Base-by-base conservation (phyloP, 352 stramenopile genomes). In the Phytophthora capsici region DNA sequence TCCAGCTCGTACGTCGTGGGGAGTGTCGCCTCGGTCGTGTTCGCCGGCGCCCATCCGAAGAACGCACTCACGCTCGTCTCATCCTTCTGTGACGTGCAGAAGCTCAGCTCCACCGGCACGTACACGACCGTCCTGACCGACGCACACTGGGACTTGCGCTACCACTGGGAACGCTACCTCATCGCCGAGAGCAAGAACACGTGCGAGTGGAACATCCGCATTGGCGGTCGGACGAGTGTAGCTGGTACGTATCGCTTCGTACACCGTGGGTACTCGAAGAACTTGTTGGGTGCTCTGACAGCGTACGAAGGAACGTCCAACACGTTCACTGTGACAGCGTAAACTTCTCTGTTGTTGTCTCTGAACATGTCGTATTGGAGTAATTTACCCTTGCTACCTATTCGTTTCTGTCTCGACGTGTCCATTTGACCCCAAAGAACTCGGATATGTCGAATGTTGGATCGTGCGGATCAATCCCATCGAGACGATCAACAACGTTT, bases 131-230 rank as follows among this genome's bases (percentile, higher is more conserved):
- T 75, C 13, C 38, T 84, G 64, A 82, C 66, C 12, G 79, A 88
- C 50, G 63, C 61, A 2, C 73, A 88, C 55, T 86, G 77, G 77
- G 75, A 85, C 40, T 50, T 85, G 19, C 77, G 77, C 20, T 83
- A 71, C 55, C 48, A 63, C 12, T 85, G 77, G 75, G 37, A 58
- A 14, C 49, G 66, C 20, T 57, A 49, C 36, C 45, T 62, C 38
- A 22, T 54, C 32, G 44, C 54, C 23, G 73, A 77, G 36, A 85
- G 75, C 62, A 77, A 75, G 45, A 75, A 59, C 57, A 72, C 63
- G 43, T 85, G 76, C 57, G 34, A 40, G 34, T 40, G 34, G 34
- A 20, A 41, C 34, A 41, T 41, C 34, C 34, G 34, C 34, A 17
- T 32, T 10, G 74, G 71, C 3, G 45, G 57, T 10, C 43, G 28